Percentiles rank a stretch among this genome's conserved stretches.
These are phyloP conservation scores for Perilla frutescens DNA, from an alignment of 257 asterid genomes.

Conservation along the genomic window DNA sequence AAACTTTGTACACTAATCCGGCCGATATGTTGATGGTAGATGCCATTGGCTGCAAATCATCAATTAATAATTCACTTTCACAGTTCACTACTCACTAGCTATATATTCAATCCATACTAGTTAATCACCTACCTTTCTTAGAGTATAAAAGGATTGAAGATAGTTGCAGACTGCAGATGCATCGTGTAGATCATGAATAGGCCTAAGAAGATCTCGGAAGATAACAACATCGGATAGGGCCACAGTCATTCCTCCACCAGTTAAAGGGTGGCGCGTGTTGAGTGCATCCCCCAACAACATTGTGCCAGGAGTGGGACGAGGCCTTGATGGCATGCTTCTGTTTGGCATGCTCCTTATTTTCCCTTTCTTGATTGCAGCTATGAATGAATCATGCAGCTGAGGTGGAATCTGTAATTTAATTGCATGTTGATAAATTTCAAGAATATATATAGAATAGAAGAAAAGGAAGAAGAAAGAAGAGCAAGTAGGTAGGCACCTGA, in stretches of 20 bases:
- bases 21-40: constrained; percentile 85
- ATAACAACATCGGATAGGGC: constrained; percentile 66
- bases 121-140: constrained; percentile 52
- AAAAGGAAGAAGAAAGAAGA: neutral
- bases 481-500: constrained; percentile 45
- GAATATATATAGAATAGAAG: too few relatives aligned
- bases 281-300: constrained; percentile 71
- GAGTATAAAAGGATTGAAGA: constrained; percentile 66
- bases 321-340: constrained; percentile 72
- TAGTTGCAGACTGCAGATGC: constrained; percentile 53
- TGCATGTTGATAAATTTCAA: neutral
- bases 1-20: constrained; percentile 70
- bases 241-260: constrained; percentile 83
- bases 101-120: too few relatives aligned
- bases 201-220: constrained; percentile 65
- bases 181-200: constrained; percentile 49
- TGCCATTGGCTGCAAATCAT: constrained; percentile 72
- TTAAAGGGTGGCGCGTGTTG: constrained; percentile 77
- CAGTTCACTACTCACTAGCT: too few relatives aligned
- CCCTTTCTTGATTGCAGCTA: constrained; percentile 57
- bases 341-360: constrained; percentile 65
- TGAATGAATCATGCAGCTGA: constrained; percentile 50
- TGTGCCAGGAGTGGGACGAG: constrained; percentile 71
- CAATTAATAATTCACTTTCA: too few relatives aligned
- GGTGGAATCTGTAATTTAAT: constrained; percentile 51